Percentiles rank a stretch among this genome's conserved stretches.
phyloP scores from a whole-genome alignment of 805 yeast species.

The Hanseniaspora osmophila region DNA sequence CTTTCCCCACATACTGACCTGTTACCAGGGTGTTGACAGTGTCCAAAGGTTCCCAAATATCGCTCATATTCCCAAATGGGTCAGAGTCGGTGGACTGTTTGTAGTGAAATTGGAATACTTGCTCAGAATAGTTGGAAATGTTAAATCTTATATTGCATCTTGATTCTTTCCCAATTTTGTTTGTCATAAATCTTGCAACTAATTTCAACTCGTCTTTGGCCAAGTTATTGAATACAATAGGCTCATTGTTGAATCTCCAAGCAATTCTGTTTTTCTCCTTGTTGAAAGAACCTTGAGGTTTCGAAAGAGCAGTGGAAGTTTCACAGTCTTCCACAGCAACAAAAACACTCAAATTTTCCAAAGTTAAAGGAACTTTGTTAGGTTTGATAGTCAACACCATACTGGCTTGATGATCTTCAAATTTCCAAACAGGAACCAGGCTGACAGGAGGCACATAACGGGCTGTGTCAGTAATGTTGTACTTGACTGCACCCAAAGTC shows the following conservation, averaged over 20 bases:
- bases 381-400: slow-evolving; percentile 61
- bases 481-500: slow-evolving; percentile 72
- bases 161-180: slow-evolving; percentile 55
- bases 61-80: slow-evolving; percentile 23
- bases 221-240: slow-evolving; percentile 24
- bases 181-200: slow-evolving; percentile 76
- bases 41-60: slow-evolving; percentile 23
- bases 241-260: slow-evolving; percentile 49
- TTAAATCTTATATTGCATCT: slow-evolving; percentile 60
- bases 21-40: slow-evolving; percentile 24
- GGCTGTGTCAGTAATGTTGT: slow-evolving; percentile 35
- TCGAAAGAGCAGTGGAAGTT: slow-evolving; percentile 64
- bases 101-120: slow-evolving; percentile 24
- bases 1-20: slow-evolving; percentile 25
- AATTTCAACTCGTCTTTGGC: slow-evolving; percentile 43
- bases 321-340: slow-evolving; percentile 52
- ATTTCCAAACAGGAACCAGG: slow-evolving; percentile 79
- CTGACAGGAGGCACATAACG: slow-evolving; percentile 43
- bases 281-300: slow-evolving; percentile 85
- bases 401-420: slow-evolving; percentile 72
- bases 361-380: slow-evolving; percentile 24
- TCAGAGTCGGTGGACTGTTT: slow-evolving; percentile 11
- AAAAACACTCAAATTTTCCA: slow-evolving; percentile 27
- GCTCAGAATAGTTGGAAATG: slow-evolving; percentile 29
- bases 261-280: slow-evolving; percentile 75